These are phyloP conservation scores for Pichiaceae sp. DNA, from an alignment of 1,139 yeast species.

Conservation along the genomic window DNA sequence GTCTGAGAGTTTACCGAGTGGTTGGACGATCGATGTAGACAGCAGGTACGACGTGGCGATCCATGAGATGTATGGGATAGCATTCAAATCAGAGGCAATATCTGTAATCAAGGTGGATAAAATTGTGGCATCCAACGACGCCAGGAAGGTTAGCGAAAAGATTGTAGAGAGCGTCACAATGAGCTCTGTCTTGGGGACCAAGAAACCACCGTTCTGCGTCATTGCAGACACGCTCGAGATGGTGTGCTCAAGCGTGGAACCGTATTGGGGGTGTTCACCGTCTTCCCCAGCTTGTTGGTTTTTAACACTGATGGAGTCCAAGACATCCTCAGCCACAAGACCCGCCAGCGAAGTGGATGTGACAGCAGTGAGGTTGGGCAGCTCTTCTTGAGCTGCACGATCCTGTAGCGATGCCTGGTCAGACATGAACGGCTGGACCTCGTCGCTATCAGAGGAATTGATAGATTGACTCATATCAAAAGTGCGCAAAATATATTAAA, in stretches of 20 bases:
- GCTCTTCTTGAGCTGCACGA: background rate
- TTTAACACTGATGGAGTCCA: slow-evolving; percentile 13
- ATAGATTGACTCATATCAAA: background rate
- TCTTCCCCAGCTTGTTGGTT: slow-evolving; percentile 3
- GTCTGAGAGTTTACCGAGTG: slow-evolving; percentile 79
- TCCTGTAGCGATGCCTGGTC: background rate
- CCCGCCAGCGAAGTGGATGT: slow-evolving; percentile 38
- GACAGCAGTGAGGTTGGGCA: slow-evolving; percentile 3
- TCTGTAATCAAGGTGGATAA: slow-evolving; percentile 57
- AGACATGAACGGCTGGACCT: background rate
- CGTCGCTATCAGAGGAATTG: background rate
- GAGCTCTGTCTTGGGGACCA: slow-evolving; percentile 20
- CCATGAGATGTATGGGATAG: slow-evolving; percentile 46
- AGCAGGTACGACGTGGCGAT: slow-evolving; percentile 53
- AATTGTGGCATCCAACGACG: slow-evolving; percentile 57
- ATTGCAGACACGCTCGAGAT: background rate
- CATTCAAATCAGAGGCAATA: slow-evolving; percentile 54
- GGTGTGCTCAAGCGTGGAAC: background rate
- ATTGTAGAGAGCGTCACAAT: slow-evolving; percentile 19
- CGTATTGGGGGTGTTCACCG: slow-evolving; percentile 1
- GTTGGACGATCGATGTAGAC: slow-evolving; percentile 62
- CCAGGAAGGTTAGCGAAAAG: slow-evolving; percentile 32
- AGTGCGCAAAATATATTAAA: background rate
- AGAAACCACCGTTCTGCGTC: slow-evolving; percentile 14
- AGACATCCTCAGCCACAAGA: slow-evolving; percentile 38